Evolutionary conservation across 2,329 filamentous ascomycete species (phyloP).

Genomic region (Diplodia seriata): DNA sequence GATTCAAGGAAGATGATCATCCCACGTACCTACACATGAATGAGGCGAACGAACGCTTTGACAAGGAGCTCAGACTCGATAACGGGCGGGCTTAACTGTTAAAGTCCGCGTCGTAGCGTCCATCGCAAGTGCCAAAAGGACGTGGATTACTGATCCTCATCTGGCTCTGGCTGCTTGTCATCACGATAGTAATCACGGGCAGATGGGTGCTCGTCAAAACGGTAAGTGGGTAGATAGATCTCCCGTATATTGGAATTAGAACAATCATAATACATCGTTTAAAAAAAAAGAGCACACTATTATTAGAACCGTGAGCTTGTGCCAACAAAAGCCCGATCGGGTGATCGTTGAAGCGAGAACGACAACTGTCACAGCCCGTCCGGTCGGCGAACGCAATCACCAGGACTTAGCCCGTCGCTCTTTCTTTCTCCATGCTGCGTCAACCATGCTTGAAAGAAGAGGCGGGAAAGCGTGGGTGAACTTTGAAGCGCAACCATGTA

Average conservation of each 20-base stretch:
- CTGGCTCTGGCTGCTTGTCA: neutral
- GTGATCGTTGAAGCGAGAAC: neutral
- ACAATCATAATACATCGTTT: neutral
- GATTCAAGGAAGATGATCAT: neutral
- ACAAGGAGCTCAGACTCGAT: constrained; percentile 1
- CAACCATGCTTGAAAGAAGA: neutral
- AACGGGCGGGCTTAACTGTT: neutral
- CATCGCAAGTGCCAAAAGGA: neutral
- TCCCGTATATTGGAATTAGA: neutral
- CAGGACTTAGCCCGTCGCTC: neutral
- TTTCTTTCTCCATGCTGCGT: neutral
- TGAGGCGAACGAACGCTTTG: neutral
- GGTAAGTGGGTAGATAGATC: neutral
- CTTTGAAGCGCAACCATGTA: neutral
- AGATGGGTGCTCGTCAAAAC: neutral
- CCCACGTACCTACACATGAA: neutral
- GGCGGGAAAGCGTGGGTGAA: neutral
- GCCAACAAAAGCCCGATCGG: neutral
- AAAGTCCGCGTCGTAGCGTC: neutral
- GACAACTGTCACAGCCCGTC: neutral
- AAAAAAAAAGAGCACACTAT: neutral
- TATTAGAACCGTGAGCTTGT: neutral
- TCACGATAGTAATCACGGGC: neutral
- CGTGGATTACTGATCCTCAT: neutral
- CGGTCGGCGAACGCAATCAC: neutral